Evolutionary conservation across 2,329 filamentous ascomycete species (phyloP).

Genomic region (Penicillium frequentans): DNA sequence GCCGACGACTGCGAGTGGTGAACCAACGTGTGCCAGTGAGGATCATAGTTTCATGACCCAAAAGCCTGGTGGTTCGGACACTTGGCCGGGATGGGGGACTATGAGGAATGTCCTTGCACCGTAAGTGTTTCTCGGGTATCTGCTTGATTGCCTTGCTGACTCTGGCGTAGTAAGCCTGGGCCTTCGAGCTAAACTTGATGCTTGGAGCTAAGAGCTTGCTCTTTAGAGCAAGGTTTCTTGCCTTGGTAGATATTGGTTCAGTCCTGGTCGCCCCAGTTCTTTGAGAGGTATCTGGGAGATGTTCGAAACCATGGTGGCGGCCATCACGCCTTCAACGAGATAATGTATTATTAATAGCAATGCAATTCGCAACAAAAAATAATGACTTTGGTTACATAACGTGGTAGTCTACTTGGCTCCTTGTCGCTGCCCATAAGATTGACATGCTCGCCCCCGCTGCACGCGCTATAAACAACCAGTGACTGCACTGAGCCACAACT

Average conservation of each 20-base stretch:
- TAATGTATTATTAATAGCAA: not conserved
- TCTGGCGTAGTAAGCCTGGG: not conserved
- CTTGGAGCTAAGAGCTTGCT: not conserved
- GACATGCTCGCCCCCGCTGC: too few species aligned
- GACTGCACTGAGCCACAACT: too few species aligned
- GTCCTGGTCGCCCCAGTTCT: not conserved
- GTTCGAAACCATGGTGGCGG: not conserved
- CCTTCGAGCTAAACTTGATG: too few species aligned
- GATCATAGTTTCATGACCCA: conserved; percentile 33
- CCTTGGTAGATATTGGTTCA: not conserved
- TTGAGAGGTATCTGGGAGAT: not conserved
- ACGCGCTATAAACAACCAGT: too few species aligned
- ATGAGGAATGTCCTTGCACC: conserved; percentile 21
- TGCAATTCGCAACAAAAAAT: not conserved
- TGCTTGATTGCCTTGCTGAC: not conserved
- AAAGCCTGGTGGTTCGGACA: conserved; percentile 27
- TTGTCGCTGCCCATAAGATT: too few species aligned
- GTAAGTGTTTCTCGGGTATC: conserved; percentile 4
- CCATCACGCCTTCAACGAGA: not conserved
- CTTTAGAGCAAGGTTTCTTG: too few species aligned
- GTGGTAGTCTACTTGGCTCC: not conserved
- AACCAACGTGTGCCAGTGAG: conserved; percentile 28
- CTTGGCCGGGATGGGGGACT: conserved; percentile 32
- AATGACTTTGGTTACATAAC: not conserved
- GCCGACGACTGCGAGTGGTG: conserved; percentile 5